Evolutionary conservation across 2,329 filamentous ascomycete genomes (phyloP).

Genomic region (Colletotrichum sp.): DNA sequence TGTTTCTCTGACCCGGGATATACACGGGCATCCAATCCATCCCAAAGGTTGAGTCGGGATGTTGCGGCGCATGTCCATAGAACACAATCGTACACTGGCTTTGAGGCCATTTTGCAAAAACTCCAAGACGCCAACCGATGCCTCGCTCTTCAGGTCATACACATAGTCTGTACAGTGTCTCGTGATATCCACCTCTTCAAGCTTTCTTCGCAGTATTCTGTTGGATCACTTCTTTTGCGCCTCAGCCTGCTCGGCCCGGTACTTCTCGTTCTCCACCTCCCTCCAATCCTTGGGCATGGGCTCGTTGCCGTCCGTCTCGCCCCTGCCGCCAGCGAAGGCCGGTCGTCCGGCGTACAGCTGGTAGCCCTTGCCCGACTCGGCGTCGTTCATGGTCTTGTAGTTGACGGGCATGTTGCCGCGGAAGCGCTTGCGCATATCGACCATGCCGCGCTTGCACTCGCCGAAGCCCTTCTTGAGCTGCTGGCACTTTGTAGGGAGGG

Average conservation of each 20-base stretch:
- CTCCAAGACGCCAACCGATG: slow-evolving; percentile 19
- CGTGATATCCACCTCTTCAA: neutral
- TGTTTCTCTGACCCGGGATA: neutral
- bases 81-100: neutral
- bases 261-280: slow-evolving; percentile 69
- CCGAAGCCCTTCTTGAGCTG: slow-evolving; percentile 92
- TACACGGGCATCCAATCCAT: neutral
- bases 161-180: slow-evolving; percentile 12
- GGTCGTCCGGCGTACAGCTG: slow-evolving; percentile 82
- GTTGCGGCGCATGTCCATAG: neutral
- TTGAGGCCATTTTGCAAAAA: neutral
- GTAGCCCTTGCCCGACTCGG: slow-evolving; percentile 64
- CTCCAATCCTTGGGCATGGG: slow-evolving; percentile 66
- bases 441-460: slow-evolving; percentile 94
- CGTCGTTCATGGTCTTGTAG: slow-evolving; percentile 64
- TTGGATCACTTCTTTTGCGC: slow-evolving; percentile 25
- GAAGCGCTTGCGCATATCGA: slow-evolving; percentile 99
- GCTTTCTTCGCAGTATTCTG: no score
- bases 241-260: slow-evolving; percentile 42
- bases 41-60: neutral
- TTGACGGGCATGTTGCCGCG: slow-evolving; percentile 89
- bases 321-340: slow-evolving; percentile 69
- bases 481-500: slow-evolving; percentile 85
- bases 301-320: slow-evolving; percentile 72
- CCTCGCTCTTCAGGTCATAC: slow-evolving; percentile 18